These are phyloP conservation scores for Hypoxylon sp. DNA, from an alignment of 2,329 filamentous ascomycete species.

Conservation along the genomic window DNA sequence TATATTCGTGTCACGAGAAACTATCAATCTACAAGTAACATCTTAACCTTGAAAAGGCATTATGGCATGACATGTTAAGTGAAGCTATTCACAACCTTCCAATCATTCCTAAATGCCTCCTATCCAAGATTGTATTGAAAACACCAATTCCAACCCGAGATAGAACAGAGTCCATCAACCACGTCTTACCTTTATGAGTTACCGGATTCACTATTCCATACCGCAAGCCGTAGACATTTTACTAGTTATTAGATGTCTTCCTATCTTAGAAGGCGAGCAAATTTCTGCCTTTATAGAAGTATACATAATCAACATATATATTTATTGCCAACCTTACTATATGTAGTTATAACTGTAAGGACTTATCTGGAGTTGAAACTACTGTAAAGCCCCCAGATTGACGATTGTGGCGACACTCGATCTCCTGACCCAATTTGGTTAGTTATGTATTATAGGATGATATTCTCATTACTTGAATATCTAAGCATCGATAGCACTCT, in stretches of 20 bases:
- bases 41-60: background rate
- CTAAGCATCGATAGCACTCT: background rate
- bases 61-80: background rate
- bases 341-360: background rate
- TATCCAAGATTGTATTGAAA: background rate
- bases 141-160: background rate
- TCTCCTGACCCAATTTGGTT: background rate
- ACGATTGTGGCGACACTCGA: background rate
- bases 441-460: background rate
- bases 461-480: conserved; percentile 2
- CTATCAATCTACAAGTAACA: too few species aligned
- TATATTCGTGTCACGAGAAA: too few species aligned
- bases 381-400: background rate
- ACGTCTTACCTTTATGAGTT: background rate
- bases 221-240: too few species aligned
- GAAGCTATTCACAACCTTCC: background rate
- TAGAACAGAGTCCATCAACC: background rate
- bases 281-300: too few species aligned
- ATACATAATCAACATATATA: background rate
- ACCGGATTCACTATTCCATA: background rate
- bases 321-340: background rate
- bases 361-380: background rate
- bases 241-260: background rate
- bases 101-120: background rate
- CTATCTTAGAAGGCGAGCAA: background rate